Evolutionary conservation across 805 yeast genomes (phyloP).

Genomic region (Barnettozyma salicaria): DNA sequence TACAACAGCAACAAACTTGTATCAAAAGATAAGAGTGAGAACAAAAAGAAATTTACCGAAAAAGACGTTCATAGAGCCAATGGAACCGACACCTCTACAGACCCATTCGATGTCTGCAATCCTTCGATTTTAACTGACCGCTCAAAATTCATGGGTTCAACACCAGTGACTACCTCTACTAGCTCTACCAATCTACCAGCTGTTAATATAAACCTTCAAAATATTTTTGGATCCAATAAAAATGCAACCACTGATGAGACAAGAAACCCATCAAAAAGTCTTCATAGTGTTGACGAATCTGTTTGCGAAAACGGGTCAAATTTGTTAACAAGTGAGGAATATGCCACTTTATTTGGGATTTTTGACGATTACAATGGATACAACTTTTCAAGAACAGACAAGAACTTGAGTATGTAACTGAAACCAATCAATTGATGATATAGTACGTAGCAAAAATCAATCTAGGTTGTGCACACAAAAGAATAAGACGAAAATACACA

Average conservation of each 20-base stretch:
- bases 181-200: background rate
- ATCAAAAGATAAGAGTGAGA: too few species aligned
- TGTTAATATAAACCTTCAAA: constrained; percentile 4
- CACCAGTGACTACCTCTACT: constrained; percentile 2
- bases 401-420: too few species aligned
- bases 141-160: background rate
- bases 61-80: background rate
- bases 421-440: too few species aligned
- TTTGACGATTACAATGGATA: constrained; percentile 23
- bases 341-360: constrained; percentile 21
- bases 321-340: constrained; percentile 20
- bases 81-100: background rate
- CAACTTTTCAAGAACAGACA: too few species aligned
- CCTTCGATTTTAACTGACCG: background rate
- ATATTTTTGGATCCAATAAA: constrained; percentile 6
- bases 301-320: background rate
- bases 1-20: too few species aligned
- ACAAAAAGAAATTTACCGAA: background rate
- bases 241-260: background rate
- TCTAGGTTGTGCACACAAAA: background rate
- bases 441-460: too few species aligned
- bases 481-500: too few species aligned
- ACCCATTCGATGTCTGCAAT: constrained; percentile 1
- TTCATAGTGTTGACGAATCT: background rate
- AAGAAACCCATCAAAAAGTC: background rate